These are phyloP conservation scores for Rhodotorula toruloides DNA, from an alignment of 768 basidiomycete species.

Conservation along the genomic window DNA sequence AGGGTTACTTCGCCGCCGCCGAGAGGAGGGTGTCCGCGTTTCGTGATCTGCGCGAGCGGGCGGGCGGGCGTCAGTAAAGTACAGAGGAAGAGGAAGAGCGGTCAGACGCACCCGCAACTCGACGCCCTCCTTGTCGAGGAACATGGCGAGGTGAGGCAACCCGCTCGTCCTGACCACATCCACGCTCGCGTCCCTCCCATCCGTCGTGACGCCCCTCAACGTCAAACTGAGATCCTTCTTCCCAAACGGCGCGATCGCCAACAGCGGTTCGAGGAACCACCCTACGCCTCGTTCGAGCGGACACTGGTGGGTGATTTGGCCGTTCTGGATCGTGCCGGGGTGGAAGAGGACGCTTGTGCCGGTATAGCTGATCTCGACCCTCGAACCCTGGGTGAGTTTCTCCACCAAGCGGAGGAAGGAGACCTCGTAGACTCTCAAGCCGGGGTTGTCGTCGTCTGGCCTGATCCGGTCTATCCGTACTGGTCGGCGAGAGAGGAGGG, in stretches of 20 bases:
- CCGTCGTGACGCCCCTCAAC: conserved; percentile 83
- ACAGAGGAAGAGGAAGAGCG: background rate
- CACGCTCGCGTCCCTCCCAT: conserved; percentile 81
- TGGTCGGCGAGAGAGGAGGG: conserved; percentile 77
- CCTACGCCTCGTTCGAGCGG: conserved; percentile 82
- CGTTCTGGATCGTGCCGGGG: conserved; percentile 85
- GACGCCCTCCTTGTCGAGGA: conserved; percentile 82
- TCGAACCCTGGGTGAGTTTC: conserved; percentile 84
- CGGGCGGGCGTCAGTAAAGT: background rate
- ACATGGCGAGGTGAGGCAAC: conserved; percentile 41
- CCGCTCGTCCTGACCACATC: conserved; percentile 35
- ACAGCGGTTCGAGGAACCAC: conserved; percentile 84
- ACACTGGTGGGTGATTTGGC: conserved; percentile 75
- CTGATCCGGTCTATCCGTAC: conserved; percentile 83
- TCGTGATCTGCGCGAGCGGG: conserved; percentile 64
- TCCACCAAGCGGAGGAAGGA: conserved; percentile 81
- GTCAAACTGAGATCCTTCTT: conserved; percentile 79
- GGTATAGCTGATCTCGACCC: conserved; percentile 93
- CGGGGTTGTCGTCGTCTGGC: conserved; percentile 86
- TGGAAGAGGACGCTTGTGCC: conserved; percentile 90
- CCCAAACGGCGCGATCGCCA: conserved; percentile 86
- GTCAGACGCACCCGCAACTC: conserved; percentile 65
- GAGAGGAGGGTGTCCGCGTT: conserved; percentile 79
- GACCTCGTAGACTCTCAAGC: conserved; percentile 89
- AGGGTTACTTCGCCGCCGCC: conserved; percentile 94